Conservation (phyloP, 1,139 yeast species). For the Pneumocystis jirovecii region DNA sequence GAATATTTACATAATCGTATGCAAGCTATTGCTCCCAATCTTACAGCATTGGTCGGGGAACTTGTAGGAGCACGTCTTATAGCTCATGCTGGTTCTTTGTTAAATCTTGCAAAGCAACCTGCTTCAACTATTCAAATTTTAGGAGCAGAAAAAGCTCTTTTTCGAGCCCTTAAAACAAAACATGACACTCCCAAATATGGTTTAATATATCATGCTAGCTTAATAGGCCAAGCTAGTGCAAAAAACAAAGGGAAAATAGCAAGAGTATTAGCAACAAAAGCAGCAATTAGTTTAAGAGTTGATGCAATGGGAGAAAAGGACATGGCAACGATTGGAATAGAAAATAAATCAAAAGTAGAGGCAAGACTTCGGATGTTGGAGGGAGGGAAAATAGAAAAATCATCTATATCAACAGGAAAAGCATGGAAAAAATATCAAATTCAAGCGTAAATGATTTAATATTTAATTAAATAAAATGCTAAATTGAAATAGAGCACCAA, state of each 20-base stretch:
- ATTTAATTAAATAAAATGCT: neutral
- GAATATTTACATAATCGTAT: constrained; percentile 84
- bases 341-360: constrained; percentile 86
- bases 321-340: constrained; percentile 83
- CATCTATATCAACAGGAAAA: constrained; percentile 12
- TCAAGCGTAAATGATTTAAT: neutral
- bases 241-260: constrained; percentile 98
- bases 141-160: constrained; percentile 97
- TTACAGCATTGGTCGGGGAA: constrained; percentile 93
- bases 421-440: neutral
- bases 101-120: constrained; percentile 92
- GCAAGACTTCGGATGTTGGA: constrained; percentile 86
- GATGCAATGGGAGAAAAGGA: constrained; percentile 97
- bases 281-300: constrained; percentile 89
- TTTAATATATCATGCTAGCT: constrained; percentile 88
- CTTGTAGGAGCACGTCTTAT: constrained; percentile 96
- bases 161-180: constrained; percentile 96
- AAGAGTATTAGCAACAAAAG: constrained; percentile 95
- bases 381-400: constrained; percentile 45
- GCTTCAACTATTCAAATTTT: constrained; percentile 96
- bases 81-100: constrained; percentile 95
- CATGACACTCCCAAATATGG: constrained; percentile 98
- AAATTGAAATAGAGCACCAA: neutral
- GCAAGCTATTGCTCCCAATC: constrained; percentile 96
- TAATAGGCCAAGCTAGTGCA: constrained; percentile 90